Base-by-base conservation (phyloP, 371 early-diverging fungal genomes). In the Blakeslea trispora region DNA sequence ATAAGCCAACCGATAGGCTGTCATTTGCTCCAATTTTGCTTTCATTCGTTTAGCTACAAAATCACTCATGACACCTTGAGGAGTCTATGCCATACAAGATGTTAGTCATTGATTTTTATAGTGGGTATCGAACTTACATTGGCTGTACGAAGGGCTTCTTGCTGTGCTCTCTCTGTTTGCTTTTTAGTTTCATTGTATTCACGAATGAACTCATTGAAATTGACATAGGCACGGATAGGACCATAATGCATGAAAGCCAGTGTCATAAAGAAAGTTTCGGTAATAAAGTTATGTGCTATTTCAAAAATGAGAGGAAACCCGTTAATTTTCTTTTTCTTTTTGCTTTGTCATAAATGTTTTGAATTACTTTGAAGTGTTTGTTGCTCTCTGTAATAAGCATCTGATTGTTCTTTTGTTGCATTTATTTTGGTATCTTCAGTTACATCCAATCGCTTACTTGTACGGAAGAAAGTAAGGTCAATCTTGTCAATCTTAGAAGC, bases 201-300 rank as follows among this genome's bases (percentile, higher is more conserved):
- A 60, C 86, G 81, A 14, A 85, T 71, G 41, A 90, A 75, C 6
- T 81, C 78, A 53, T 80, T 77, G 37, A 86, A 94, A 41, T 82
- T 82, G 14, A 85, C 81, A 47, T 88, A 73, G 17, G 81, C 82
- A 45, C 88, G 81, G 37, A 94, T 72, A 5, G 90, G 79, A 0
- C 95, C 96, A 53, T 89, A 85, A 68, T 96, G 96, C 59, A 90
- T 76, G 15, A 85, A 81, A 1, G 81, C 72, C 15, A 93, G 69
- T 0, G 96, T 88, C 17, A 95, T 63, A 59, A 85, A 92, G 64
- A 97, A 97, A 10, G 88, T 71, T 46, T 97, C 94, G 1, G 96
- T 82, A 45, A 97, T 91, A 62, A 98, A 98, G 68, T 91, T 88
- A 52, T 79, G 64, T 6, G 68, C 66, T 64, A 53, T 22, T 23